These are phyloP conservation scores for Diplodia sapinea DNA, from an alignment of 2,329 filamentous ascomycete genomes.

Conservation along the genomic window DNA sequence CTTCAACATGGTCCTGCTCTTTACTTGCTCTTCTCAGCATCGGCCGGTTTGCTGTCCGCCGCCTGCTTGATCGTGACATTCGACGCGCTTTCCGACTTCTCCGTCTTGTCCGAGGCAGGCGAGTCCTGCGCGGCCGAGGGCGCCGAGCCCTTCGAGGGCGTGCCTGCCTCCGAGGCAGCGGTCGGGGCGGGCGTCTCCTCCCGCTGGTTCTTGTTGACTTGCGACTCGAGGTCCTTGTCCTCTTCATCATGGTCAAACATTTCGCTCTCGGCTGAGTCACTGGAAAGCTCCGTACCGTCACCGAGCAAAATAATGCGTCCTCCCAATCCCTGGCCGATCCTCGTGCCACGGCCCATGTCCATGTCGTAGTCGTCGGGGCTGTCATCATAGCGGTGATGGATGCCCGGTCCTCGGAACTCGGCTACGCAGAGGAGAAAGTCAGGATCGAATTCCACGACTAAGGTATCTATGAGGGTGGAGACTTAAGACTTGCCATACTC, in stretches of 20 bases:
- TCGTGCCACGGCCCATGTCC: constrained; percentile 71
- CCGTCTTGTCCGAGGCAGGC: constrained; percentile 30
- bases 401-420: constrained; percentile 58
- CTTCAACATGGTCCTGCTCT: constrained; percentile 19
- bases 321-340: constrained; percentile 65
- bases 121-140: constrained; percentile 27
- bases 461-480: constrained; percentile 40
- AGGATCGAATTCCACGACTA: constrained; percentile 40
- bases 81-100: constrained; percentile 28
- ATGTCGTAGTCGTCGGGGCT: constrained; percentile 69
- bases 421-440: constrained; percentile 50
- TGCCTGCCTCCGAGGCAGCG: constrained; percentile 29
- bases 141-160: constrained; percentile 28
- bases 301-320: constrained; percentile 93
- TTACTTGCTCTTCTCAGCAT: constrained; percentile 28
- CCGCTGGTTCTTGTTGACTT: constrained; percentile 69
- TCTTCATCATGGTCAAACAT: constrained; percentile 92
- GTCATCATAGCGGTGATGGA: constrained; percentile 58
- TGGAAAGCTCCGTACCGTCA: constrained; percentile 90
- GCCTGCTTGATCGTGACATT: constrained; percentile 24
- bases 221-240: constrained; percentile 83
- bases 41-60: constrained; percentile 24
- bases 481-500: constrained; percentile 90
- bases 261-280: constrained; percentile 86
- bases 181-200: constrained; percentile 31